These are phyloP conservation scores for Aspergillus terreus DNA, from an alignment of 2,329 filamentous ascomycete genomes.

Conservation along the genomic window DNA sequence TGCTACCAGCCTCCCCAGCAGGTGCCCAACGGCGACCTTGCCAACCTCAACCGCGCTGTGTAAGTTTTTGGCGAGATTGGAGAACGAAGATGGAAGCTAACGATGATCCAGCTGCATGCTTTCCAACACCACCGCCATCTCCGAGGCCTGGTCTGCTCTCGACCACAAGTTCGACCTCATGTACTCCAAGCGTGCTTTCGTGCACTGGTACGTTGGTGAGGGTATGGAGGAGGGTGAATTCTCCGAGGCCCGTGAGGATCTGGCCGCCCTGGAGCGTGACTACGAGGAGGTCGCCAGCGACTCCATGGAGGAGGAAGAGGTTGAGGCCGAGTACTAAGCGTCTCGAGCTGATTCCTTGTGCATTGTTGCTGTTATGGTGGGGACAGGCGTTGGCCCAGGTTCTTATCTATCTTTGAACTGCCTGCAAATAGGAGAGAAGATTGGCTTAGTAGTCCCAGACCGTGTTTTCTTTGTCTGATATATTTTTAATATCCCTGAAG, in stretches of 20 bases:
- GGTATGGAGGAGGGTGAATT: conserved; percentile 99
- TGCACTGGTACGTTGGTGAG: conserved; percentile 99
- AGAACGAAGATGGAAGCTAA: background rate
- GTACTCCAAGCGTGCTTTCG: conserved; percentile 99
- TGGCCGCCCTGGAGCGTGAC: conserved; percentile 95
- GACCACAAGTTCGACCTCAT: conserved; percentile 99
- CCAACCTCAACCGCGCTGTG: conserved; percentile 97
- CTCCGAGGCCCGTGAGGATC: conserved; percentile 96
- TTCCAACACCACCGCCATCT: conserved; percentile 88
- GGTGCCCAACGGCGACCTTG: conserved; percentile 94
- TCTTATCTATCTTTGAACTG: conserved; percentile 18
- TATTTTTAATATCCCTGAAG: conserved; percentile 40
- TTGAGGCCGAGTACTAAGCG: conserved; percentile 82
- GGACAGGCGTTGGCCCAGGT: conserved; percentile 19
- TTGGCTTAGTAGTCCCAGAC: conserved; percentile 32
- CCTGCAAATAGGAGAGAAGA: conserved; percentile 37
- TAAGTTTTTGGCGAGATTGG: conserved; percentile 51
- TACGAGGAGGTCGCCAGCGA: conserved; percentile 98
- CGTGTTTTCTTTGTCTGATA: conserved; percentile 36
- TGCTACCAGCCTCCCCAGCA: conserved; percentile 97
- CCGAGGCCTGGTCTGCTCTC: conserved; percentile 94
- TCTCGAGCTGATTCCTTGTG: conserved; percentile 16
- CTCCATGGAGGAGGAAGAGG: conserved; percentile 84
- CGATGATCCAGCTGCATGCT: conserved; percentile 76
- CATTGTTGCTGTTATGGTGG: conserved; percentile 21